These are phyloP conservation scores for Rubia peregrina DNA, from an alignment of 305 asterid species.

Conservation along the genomic window DNA sequence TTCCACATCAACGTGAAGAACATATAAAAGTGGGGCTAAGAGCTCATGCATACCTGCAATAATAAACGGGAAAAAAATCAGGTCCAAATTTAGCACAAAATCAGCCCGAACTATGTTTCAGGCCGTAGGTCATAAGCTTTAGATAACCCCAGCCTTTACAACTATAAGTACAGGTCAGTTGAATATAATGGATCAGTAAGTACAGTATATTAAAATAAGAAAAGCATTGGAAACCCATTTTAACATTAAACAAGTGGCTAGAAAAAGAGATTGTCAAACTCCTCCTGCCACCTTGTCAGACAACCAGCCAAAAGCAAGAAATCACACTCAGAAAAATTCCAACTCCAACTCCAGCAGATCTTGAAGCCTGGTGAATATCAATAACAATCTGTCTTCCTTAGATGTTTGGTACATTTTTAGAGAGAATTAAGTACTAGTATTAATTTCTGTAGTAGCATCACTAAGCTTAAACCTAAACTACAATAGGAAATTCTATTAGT, in stretches of 20 bases:
- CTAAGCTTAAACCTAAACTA: background rate
- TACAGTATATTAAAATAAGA: background rate
- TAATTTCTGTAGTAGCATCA: background rate
- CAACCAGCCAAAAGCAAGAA: background rate
- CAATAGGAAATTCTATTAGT: background rate
- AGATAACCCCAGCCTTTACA: background rate
- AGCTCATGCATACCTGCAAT: conserved; percentile 93
- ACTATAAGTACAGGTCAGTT: background rate
- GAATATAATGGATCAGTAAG: background rate
- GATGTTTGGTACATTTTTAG: background rate
- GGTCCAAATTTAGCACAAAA: background rate
- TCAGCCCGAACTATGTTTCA: background rate
- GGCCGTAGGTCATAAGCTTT: too few species aligned
- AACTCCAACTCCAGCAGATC: background rate
- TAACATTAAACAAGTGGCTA: background rate
- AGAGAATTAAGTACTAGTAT: background rate
- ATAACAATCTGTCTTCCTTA: background rate
- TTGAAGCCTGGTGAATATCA: background rate
- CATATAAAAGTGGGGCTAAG: conserved; percentile 81
- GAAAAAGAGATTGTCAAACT: background rate
- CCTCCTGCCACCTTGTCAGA: background rate
- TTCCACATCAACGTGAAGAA: conserved; percentile 77
- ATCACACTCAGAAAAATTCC: background rate
- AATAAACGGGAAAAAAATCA: background rate
- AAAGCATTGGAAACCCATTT: background rate